phyloP scores from a whole-genome alignment of 805 yeast genomes.

The Wickerhamiella azymoides region DNA sequence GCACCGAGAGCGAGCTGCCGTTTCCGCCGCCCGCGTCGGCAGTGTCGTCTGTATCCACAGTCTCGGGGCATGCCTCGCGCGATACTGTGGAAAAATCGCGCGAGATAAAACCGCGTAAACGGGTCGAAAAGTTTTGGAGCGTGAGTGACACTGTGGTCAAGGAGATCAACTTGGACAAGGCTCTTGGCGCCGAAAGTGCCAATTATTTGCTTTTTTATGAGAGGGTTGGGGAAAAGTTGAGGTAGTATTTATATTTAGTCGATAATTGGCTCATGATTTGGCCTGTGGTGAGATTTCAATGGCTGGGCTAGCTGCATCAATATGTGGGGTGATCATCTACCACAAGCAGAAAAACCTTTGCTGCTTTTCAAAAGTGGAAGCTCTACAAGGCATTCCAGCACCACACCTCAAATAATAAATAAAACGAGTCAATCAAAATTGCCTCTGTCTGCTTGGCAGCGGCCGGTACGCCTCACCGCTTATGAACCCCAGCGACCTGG shows the following conservation, averaged over 20 bases:
- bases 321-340: too few relatives aligned
- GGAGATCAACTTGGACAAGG: slow-evolving; percentile 45
- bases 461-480: too few relatives aligned
- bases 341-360: too few relatives aligned
- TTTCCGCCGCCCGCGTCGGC: slow-evolving; percentile 6
- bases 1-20: slow-evolving; percentile 1
- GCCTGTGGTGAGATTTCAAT: too few relatives aligned
- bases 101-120: background rate
- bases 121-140: slow-evolving; percentile 40
- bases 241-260: background rate
- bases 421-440: too few relatives aligned
- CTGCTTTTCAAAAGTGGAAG: too few relatives aligned
- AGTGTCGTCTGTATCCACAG: background rate
- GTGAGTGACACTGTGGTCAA: slow-evolving; percentile 62
- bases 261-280: too few relatives aligned
- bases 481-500: background rate
- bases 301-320: too few relatives aligned
- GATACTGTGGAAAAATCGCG: background rate
- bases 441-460: too few relatives aligned
- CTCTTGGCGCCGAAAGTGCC: slow-evolving; percentile 55
- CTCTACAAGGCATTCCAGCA: too few relatives aligned
- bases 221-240: background rate
- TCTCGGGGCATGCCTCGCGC: background rate
- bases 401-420: too few relatives aligned
- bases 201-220: slow-evolving; percentile 70